These are phyloP conservation scores for Xylaria sp. DNA, from an alignment of 495 filamentous ascomycete genomes.

Conservation along the genomic window DNA sequence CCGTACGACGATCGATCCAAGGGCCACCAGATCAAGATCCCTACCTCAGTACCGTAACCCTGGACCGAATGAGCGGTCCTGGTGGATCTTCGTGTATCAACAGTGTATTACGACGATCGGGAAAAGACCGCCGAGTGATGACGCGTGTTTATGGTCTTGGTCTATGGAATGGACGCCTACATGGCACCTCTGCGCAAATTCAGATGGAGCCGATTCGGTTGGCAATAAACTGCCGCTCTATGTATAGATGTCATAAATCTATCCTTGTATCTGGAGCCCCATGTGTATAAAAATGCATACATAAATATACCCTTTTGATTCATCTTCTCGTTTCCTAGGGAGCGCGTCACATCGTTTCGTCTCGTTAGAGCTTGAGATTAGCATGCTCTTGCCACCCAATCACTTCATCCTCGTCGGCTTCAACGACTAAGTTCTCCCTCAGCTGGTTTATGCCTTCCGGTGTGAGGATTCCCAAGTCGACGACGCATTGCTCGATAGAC, in stretches of 20 bases:
- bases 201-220: constrained; percentile 2
- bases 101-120: constrained; percentile 29
- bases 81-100: constrained; percentile 28
- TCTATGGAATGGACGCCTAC: constrained; percentile 18
- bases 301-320: constrained; percentile 34
- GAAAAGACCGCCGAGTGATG: constrained; percentile 17
- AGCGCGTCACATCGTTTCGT: background rate
- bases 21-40: constrained; percentile 53
- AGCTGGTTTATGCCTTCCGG: constrained; percentile 57
- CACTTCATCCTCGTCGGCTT: constrained; percentile 37
- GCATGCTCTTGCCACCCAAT: constrained; percentile 44
- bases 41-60: constrained; percentile 48
- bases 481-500: constrained; percentile 62
- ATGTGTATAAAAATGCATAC: constrained; percentile 25
- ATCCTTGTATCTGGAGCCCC: constrained; percentile 17
- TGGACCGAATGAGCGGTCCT: background rate
- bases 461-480: constrained; percentile 58
- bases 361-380: constrained; percentile 28
- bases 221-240: constrained; percentile 29
- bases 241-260: constrained; percentile 33
- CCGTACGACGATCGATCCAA: constrained; percentile 56
- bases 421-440: constrained; percentile 54
- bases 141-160: constrained; percentile 3
- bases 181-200: background rate
- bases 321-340: background rate